phyloP scores from a whole-genome alignment of 129 eudicot genomes.

The Silybum marianum region DNA sequence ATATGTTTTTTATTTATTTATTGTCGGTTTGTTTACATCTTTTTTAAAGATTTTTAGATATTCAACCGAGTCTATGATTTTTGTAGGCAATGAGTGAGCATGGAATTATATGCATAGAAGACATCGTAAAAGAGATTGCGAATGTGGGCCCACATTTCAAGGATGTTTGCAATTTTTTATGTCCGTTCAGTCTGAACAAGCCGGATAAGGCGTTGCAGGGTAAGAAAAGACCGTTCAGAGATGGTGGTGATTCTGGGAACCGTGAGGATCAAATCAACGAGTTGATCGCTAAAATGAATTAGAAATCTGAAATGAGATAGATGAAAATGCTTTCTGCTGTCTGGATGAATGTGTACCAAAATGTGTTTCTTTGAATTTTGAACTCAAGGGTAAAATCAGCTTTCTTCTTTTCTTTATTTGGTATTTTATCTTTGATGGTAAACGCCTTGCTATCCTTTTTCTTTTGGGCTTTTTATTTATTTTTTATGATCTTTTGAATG shows the following conservation, averaged over 20 bases:
- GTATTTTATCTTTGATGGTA: background rate
- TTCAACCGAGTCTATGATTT: background rate
- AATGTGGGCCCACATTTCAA: conserved; percentile 61
- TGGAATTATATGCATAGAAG: conserved; percentile 67
- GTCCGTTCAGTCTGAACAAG: conserved; percentile 55
- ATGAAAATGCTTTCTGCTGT: background rate
- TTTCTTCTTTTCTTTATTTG: background rate
- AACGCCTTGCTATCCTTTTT: no score
- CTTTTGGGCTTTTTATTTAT: no score
- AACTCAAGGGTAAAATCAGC: background rate
- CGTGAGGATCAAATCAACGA: conserved; percentile 61
- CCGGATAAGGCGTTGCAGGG: conserved; percentile 70
- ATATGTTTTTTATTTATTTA: background rate
- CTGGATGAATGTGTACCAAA: background rate
- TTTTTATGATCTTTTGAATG: background rate
- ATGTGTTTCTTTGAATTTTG: background rate
- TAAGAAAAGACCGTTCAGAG: conserved; percentile 45
- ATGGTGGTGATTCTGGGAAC: conserved; percentile 77
- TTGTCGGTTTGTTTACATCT: background rate
- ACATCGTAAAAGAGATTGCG: conserved; percentile 60
- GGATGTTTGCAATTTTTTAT: conserved; percentile 54
- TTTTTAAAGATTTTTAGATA: background rate
- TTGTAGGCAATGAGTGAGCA: conserved; percentile 59
- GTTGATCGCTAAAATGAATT: conserved; percentile 62
- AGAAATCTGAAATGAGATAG: background rate